Conservation (phyloP, 768 basidiomycete species). For the Cytidiella melzeri region DNA sequence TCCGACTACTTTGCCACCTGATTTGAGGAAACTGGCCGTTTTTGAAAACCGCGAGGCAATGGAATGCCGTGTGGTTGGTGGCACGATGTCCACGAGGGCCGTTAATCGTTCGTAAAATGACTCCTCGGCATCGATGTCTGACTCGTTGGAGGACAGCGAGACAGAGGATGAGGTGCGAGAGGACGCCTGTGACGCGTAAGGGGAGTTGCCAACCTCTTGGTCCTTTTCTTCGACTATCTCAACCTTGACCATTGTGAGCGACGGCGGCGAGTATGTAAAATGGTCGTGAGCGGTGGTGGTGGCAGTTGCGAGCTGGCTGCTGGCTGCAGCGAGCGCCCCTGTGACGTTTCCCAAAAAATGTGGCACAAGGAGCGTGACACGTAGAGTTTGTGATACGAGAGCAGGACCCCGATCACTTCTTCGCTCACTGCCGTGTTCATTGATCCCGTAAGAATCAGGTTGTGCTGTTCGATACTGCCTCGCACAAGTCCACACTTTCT, state of each 20-base stretch:
- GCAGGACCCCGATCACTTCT: background rate
- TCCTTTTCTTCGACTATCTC: constrained; percentile 84
- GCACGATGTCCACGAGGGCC: constrained; percentile 94
- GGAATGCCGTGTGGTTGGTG: constrained; percentile 79
- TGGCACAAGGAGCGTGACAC: too few species aligned
- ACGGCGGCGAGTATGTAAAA: background rate
- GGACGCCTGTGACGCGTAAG: constrained; percentile 70
- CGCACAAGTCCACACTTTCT: too few species aligned
- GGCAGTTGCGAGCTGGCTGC: background rate
- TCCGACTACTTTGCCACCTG: constrained; percentile 67
- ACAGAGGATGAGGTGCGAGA: constrained; percentile 65
- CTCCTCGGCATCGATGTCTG: constrained; percentile 62
- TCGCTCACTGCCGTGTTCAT: too few species aligned
- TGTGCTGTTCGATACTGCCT: too few species aligned
- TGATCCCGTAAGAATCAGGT: too few species aligned
- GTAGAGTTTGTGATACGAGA: background rate
- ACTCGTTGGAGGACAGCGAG: constrained; percentile 77
- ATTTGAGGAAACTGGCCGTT: constrained; percentile 60
- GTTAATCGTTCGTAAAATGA: constrained; percentile 80
- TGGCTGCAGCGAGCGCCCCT: background rate
- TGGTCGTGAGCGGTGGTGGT: too few species aligned
- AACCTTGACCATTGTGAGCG: constrained; percentile 82
- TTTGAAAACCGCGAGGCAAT: constrained; percentile 56
- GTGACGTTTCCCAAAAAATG: background rate
- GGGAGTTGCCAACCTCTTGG: constrained; percentile 39